These are phyloP conservation scores for Colletotrichum tropicale DNA, from an alignment of 2,329 filamentous ascomycete genomes.

Conservation along the genomic window DNA sequence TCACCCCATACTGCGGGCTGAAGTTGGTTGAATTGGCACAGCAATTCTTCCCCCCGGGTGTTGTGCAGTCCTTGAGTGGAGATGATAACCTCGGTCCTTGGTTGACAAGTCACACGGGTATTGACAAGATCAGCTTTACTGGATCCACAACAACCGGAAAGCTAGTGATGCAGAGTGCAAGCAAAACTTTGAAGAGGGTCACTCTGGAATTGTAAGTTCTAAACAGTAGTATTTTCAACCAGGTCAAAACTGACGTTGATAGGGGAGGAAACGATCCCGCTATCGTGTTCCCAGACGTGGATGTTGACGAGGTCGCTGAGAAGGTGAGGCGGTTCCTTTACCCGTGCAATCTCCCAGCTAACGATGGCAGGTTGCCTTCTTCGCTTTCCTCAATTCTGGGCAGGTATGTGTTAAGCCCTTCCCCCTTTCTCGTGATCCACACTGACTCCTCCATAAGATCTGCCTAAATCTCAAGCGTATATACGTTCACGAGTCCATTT, in stretches of 20 bases:
- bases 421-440: fast-evolving
- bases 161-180: background rate
- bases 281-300: background rate
- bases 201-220: background rate
- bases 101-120: constrained; percentile 34
- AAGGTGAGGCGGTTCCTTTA: fast-evolving
- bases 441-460: background rate
- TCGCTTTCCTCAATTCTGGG: background rate
- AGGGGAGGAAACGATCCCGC: background rate
- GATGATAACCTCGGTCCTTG: constrained; percentile 64
- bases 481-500: constrained; percentile 10
- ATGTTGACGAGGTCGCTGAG: background rate
- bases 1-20: constrained; percentile 61
- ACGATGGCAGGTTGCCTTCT: background rate
- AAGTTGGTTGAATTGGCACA: constrained; percentile 66
- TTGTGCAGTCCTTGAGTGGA: constrained; percentile 65
- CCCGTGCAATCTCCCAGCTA: background rate
- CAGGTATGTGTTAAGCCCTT: background rate
- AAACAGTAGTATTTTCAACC: background rate
- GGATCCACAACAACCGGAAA: background rate
- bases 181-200: background rate
- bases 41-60: constrained; percentile 63
- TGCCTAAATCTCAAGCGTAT: constrained; percentile 27
- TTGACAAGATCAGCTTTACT: background rate
- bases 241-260: background rate